phyloP scores from a whole-genome alignment of 768 basidiomycete species.

The Pleurotus giganteus region DNA sequence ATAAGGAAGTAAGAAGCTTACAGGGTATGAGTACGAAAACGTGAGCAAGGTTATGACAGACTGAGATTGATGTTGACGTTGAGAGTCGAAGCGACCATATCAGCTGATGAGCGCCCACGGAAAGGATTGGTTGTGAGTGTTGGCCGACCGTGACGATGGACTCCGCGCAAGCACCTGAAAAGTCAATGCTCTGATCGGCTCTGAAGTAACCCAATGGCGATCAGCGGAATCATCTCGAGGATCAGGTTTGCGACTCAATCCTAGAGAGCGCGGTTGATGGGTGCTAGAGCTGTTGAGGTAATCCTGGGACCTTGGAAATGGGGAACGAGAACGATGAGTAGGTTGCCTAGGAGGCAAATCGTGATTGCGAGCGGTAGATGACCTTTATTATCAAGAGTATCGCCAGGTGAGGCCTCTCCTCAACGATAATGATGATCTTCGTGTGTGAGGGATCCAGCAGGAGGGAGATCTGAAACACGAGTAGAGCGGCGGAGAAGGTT shows the following conservation, averaged over 20 bases:
- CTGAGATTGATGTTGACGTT: no score
- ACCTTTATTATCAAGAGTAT: constrained; percentile 16
- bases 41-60: no score
- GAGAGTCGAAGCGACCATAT: no score
- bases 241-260: constrained; percentile 4
- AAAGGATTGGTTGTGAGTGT: no score
- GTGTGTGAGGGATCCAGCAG: constrained; percentile 42
- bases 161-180: no score
- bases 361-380: constrained; percentile 19
- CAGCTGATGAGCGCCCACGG: no score
- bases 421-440: constrained; percentile 70
- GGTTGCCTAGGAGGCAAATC: constrained; percentile 4
- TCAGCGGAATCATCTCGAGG: not conserved
- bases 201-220: not conserved
- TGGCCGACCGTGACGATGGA: no score
- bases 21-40: no score
- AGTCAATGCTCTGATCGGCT: no score
- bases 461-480: constrained; percentile 16
- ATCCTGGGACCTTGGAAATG: not conserved
- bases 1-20: no score
- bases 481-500: constrained; percentile 12
- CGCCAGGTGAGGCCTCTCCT: constrained; percentile 23
- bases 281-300: not conserved
- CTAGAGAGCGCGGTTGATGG: not conserved
- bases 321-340: constrained; percentile 1